Evolutionary conservation across 2,329 filamentous ascomycete genomes (phyloP).

Genomic region (Gaeumannomyces tritici): DNA sequence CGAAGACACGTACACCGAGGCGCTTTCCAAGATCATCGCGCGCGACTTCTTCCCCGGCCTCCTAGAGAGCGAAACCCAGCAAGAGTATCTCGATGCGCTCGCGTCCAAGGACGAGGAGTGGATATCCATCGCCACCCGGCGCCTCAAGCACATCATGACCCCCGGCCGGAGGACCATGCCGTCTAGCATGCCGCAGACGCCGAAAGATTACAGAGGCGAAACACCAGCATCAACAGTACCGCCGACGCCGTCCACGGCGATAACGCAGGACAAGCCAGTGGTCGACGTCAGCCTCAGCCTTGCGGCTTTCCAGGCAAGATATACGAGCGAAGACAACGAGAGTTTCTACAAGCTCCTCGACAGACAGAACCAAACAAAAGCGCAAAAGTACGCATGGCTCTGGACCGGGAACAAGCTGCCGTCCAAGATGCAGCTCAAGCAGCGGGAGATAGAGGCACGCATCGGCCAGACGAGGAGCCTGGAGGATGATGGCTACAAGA

Average conservation of each 20-base stretch:
- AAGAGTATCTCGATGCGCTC: conserved; percentile 85
- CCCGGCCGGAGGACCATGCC: conserved; percentile 44
- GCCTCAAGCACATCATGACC: conserved; percentile 71
- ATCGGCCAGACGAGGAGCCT: conserved; percentile 36
- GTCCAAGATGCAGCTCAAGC: conserved; percentile 66
- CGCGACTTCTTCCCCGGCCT: conserved; percentile 95
- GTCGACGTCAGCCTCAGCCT: conserved; percentile 74
- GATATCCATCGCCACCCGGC: conserved; percentile 72
- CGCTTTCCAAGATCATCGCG: conserved; percentile 87
- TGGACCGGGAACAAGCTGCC: conserved; percentile 82
- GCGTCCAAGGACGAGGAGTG: conserved; percentile 77
- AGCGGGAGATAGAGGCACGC: conserved; percentile 50
- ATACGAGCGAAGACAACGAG: conserved; percentile 97
- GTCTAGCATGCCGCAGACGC: conserved; percentile 38
- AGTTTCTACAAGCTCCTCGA: conserved; percentile 91
- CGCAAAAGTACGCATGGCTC: conserved; percentile 81
- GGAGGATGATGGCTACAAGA: conserved; percentile 46
- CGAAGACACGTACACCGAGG: conserved; percentile 87
- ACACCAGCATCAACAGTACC: conserved; percentile 54
- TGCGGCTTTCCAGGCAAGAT: conserved; percentile 78
- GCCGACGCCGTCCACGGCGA: conserved; percentile 19
- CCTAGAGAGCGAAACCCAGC: conserved; percentile 73
- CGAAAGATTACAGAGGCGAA: conserved; percentile 58
- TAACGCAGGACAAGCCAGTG: conserved; percentile 27
- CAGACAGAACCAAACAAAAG: conserved; percentile 75